Evolutionary conservation across 768 basidiomycete genomes (phyloP).

Genomic region (Russula dissimulans): DNA sequence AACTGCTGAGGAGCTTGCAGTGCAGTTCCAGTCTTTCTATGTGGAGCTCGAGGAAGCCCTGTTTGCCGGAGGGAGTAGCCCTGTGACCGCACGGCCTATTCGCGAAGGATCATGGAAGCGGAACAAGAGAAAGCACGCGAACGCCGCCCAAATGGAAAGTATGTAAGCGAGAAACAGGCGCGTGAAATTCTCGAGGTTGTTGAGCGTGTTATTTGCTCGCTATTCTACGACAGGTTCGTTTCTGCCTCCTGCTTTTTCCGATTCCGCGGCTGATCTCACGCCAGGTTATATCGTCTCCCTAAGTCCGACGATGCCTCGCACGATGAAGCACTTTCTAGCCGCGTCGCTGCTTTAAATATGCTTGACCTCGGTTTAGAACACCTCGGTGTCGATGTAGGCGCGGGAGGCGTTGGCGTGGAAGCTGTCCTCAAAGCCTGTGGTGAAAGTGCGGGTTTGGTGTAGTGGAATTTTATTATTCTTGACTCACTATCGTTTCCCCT

Average conservation of each 20-base stretch:
- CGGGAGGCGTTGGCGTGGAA: slow-evolving; percentile 41
- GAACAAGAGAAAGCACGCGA: slow-evolving; percentile 14
- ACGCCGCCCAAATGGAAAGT: slow-evolving; percentile 19
- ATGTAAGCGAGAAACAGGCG: slow-evolving; percentile 30
- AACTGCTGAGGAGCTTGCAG: slow-evolving; percentile 41
- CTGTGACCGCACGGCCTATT: slow-evolving; percentile 23
- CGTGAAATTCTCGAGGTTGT: slow-evolving; percentile 60
- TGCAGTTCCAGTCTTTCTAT: slow-evolving; percentile 67
- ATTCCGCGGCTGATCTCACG: slow-evolving; percentile 3
- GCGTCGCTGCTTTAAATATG: slow-evolving; percentile 87
- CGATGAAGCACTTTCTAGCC: slow-evolving; percentile 81
- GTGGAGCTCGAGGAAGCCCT: slow-evolving; percentile 56
- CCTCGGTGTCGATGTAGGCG: slow-evolving; percentile 73
- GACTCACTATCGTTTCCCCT: slow-evolving; percentile 10
- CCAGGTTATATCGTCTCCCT: slow-evolving; percentile 69
- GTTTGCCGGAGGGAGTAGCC: slow-evolving; percentile 30
- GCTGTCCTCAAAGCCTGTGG: slow-evolving; percentile 66
- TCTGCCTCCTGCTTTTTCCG: neutral
- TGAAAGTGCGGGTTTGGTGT: slow-evolving; percentile 39
- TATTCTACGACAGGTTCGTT: slow-evolving; percentile 78
- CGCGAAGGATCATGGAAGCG: slow-evolving; percentile 19
- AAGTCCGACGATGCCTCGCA: slow-evolving; percentile 74
- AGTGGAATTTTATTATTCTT: neutral
- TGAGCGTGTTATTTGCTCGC: slow-evolving; percentile 57
- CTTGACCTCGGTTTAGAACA: slow-evolving; percentile 83